Base-by-base conservation (phyloP, 768 basidiomycete species). In the Brasilioporus rufonigricans region DNA sequence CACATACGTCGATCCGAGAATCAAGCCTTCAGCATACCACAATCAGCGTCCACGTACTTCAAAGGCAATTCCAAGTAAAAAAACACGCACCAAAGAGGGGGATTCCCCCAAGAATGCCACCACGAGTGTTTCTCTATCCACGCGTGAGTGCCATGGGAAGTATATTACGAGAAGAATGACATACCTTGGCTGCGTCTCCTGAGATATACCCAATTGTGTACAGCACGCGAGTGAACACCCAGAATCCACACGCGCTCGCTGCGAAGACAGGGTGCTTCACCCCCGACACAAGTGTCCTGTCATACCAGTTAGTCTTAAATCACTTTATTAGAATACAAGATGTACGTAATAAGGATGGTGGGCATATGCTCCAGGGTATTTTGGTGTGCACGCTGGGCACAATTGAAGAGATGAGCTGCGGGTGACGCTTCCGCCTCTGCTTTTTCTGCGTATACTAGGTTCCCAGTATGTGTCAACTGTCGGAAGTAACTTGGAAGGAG, bases 341-440 rank as follows among this genome's bases (percentile, higher is more conserved):
- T 54, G 47, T 47, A 64, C 63, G 54, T 39, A 21, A 58, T 35
- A 11, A 64, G 26, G 9, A 63, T 44, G 35, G 35, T 16, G n/a
- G 61, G 64, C 48, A 62, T 44, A 16, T 52, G 44, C 59, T 84
- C 83, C 11, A 85, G 71, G 0, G 83, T 82, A 52, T 71, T 71
- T 53, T 70, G 69, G 57, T 72, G 71, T 5, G 71, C 68, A 61
- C 72, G 69, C 31, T 73, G 72, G 26, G 58, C 68, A 47, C 72
- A 73, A 54, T 73, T 73, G 62, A 72, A 73, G 26, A 56, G 56
- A 6, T 63, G 39, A 0, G 74, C 74, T 0, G 63, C 66, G 10
- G 38, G 51, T 18, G 69, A 71, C 5, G 61, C 56, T 14, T 55
- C 61, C 2, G 63, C 66, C 35, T 73, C 70, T 1, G 66, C 63